Evolutionary conservation across 257 asterid genomes (phyloP).

Genomic region (Voacanga thouarsii): DNA sequence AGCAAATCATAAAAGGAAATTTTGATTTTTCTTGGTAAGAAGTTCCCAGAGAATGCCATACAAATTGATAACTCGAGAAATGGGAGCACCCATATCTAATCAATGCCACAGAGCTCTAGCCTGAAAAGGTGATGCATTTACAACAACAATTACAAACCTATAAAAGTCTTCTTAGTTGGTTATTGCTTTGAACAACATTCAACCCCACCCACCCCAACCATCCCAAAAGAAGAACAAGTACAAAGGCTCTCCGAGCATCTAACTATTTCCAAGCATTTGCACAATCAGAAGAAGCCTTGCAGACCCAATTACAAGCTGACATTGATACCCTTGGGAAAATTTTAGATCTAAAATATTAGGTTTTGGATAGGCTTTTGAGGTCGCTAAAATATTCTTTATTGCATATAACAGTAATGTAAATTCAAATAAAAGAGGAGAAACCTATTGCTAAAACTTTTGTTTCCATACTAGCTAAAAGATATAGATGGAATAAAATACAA

Average conservation of each 20-base stretch:
- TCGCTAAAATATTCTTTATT: neutral
- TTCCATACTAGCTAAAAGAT: neutral
- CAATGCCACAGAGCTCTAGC: neutral
- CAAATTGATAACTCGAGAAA: neutral
- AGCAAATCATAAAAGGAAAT: neutral
- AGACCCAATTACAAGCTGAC: neutral
- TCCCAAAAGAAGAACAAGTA: too few species aligned
- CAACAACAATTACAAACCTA: neutral
- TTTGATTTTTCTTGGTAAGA: neutral
- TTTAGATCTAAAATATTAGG: too few species aligned
- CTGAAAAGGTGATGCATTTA: neutral
- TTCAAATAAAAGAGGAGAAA: neutral
- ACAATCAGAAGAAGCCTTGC: neutral
- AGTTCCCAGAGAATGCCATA: neutral
- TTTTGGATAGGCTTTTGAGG: neutral
- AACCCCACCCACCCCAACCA: too few species aligned
- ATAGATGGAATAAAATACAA: neutral
- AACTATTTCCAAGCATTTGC: too few species aligned
- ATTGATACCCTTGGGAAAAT: neutral
- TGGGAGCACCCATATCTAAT: neutral
- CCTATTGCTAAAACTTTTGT: neutral
- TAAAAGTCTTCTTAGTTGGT: neutral
- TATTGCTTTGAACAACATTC: neutral
- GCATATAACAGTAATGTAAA: neutral
- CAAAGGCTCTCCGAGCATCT: too few species aligned